Evolutionary conservation across 768 basidiomycete species (phyloP).

Genomic region (Boletus tomentosulus): DNA sequence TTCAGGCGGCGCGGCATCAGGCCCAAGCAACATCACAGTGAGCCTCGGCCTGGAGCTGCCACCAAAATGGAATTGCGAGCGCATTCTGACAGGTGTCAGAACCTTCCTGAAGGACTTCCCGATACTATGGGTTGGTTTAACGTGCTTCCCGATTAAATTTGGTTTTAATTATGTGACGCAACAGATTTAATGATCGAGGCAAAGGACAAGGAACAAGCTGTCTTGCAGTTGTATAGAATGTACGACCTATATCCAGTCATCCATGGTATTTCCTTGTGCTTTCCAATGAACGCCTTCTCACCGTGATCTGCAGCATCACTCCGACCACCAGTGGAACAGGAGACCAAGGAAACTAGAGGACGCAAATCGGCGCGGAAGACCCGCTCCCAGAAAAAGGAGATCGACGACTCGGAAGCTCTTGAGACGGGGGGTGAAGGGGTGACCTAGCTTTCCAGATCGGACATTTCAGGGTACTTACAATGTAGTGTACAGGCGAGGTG

Average conservation of each 20-base stretch:
- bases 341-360: conserved; percentile 42
- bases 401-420: background rate
- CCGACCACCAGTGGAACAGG: conserved; percentile 39
- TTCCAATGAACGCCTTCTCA: background rate
- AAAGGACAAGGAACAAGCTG: conserved; percentile 92
- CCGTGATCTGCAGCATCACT: conserved; percentile 28
- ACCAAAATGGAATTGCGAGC: conserved; percentile 83
- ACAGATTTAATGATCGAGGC: conserved; percentile 91
- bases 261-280: conserved; percentile 38
- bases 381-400: background rate
- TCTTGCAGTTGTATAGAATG: conserved; percentile 76
- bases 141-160: background rate
- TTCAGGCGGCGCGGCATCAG: conserved; percentile 74
- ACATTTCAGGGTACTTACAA: background rate
- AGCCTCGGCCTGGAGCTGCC: conserved; percentile 80
- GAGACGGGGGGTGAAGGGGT: background rate
- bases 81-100: conserved; percentile 78
- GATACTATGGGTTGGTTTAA: conserved; percentile 56
- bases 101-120: conserved; percentile 58
- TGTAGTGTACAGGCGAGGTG: background rate
- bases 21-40: conserved; percentile 91
- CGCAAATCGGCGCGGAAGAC: conserved; percentile 33
- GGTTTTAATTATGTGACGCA: background rate
- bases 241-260: conserved; percentile 68
- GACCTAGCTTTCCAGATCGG: background rate